Evolutionary conservation across 1,284 basidiomycete genomes (phyloP), one percentile per base, ranked within the genome.

Genomic region (Rhodotorula glutinis): DNA sequence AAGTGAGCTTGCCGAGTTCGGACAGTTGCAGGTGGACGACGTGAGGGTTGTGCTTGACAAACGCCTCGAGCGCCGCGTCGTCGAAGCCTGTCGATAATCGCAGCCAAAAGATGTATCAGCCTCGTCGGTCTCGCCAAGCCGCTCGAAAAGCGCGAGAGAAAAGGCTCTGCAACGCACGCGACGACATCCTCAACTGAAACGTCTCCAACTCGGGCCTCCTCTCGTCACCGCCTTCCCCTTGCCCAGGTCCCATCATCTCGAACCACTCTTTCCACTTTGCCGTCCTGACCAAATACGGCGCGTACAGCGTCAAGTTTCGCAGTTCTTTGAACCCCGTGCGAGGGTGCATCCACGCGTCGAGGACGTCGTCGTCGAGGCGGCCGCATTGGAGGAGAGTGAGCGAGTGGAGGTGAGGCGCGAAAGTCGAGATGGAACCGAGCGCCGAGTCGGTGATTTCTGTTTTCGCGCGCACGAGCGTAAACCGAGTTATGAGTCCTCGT

Each of bases 351-450:
- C 91, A 92, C 1, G 83, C 79, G 17, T 80, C 78, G 47, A 97
- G 79, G 27, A 88, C 86, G 0, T 83, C 78, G 69, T 90, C 86
- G 72, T 89, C 84, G 66, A 98, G 83, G 60, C 88, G 87, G 13
- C 95, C 96, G 74, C 94, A 98, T 73, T 88, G 87, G 74, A 93
- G 89, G 25, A 98, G 85, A 1, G 87, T 86, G 19, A 96, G 83
- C 23, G 81, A 81, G 3, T 85, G 84, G 38, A 97, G 82, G 73
- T 88, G 89, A 3, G 91, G 90, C 75, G 92, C 94, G 46, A 95
- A 85, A 33, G 83, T 83, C 0, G 86, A 85, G 19, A 96, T 82
- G 0, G 88, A 85, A 49, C 82, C 81, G 57, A 92, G 83, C 10
- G 88, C 87, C 4, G 84, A 79, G 2, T 88, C 83, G 0, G 84